Percentiles rank a stretch among this genome's conserved stretches.
phyloP scores from a whole-genome alignment of 306 rosid species.

The Calophaca sinica region DNA sequence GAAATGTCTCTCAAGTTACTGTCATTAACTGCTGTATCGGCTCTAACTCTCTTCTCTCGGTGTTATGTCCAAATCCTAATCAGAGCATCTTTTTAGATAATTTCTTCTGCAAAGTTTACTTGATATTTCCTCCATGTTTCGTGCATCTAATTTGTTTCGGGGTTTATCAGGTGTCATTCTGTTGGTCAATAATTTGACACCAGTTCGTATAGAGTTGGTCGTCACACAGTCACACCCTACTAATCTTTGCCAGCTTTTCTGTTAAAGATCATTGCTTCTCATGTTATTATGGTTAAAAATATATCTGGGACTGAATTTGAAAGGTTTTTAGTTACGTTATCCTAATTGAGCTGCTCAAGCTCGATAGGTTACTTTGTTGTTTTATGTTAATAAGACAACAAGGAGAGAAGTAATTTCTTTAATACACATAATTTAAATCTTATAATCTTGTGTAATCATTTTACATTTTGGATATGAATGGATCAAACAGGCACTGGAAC shows the following conservation, averaged over 20 bases:
- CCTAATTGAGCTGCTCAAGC: slow-evolving; percentile 1
- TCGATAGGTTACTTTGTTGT: not conserved
- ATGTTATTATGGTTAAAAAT: not conserved
- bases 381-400: slow-evolving; percentile 28
- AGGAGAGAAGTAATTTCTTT: slow-evolving; percentile 15
- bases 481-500: slow-evolving; percentile 75
- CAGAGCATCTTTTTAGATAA: too few relatives aligned
- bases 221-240: not conserved
- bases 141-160: too few relatives aligned
- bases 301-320: not conserved
- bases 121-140: too few relatives aligned
- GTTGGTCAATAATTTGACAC: not conserved
- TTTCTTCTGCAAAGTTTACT: too few relatives aligned
- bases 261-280: not conserved
- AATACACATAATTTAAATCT: slow-evolving; percentile 22
- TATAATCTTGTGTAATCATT: slow-evolving; percentile 14
- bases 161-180: not conserved
- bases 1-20: too few relatives aligned
- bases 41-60: too few relatives aligned
- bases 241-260: not conserved
- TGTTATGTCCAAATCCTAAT: too few relatives aligned
- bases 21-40: too few relatives aligned
- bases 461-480: slow-evolving; percentile 14
- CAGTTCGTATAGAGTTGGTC: not conserved
- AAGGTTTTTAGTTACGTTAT: slow-evolving; percentile 13